Evolutionary conservation across 805 yeast species (phyloP).

Genomic region (Huiozyma naganishii): DNA sequence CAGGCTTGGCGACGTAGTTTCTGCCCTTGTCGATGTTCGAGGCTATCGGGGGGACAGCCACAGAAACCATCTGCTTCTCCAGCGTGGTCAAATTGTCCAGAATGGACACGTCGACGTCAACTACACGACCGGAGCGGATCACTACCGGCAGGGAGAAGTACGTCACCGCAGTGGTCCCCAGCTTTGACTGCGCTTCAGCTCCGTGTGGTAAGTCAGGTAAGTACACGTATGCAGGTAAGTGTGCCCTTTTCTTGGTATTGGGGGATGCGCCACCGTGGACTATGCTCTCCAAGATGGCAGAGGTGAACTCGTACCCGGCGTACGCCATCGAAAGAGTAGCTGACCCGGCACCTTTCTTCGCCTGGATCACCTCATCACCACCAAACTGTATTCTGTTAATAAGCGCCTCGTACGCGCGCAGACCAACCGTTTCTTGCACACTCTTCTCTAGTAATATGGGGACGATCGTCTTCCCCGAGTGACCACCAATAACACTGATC

Average conservation of each 20-base stretch:
- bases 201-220: conserved; percentile 47
- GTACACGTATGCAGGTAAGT: conserved; percentile 40
- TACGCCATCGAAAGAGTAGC: conserved; percentile 83
- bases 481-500: conserved; percentile 73
- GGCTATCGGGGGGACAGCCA: conserved; percentile 43
- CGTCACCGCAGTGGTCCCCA: conserved; percentile 28
- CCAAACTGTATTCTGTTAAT: conserved; percentile 75
- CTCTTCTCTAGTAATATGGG: conserved; percentile 57
- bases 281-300: conserved; percentile 38
- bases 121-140: conserved; percentile 43
- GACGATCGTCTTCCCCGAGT: conserved; percentile 74
- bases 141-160: conserved; percentile 55
- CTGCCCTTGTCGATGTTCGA: conserved; percentile 52
- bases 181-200: conserved; percentile 29
- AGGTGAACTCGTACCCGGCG: conserved; percentile 70
- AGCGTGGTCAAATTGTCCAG: conserved; percentile 34
- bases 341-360: conserved; percentile 75
- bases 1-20: conserved; percentile 29
- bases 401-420: conserved; percentile 43
- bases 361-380: conserved; percentile 83
- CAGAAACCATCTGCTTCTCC: conserved; percentile 42
- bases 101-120: conserved; percentile 40
- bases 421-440: conserved; percentile 28
- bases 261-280: conserved; percentile 6
- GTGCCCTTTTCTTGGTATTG: conserved; percentile 13